A percentile compares a stretch with the other conserved stretches of the same genome.
Evolutionary conservation across 208 protist genomes (phyloP).

Genomic region (Acanthamoeba pearcei): DNA sequence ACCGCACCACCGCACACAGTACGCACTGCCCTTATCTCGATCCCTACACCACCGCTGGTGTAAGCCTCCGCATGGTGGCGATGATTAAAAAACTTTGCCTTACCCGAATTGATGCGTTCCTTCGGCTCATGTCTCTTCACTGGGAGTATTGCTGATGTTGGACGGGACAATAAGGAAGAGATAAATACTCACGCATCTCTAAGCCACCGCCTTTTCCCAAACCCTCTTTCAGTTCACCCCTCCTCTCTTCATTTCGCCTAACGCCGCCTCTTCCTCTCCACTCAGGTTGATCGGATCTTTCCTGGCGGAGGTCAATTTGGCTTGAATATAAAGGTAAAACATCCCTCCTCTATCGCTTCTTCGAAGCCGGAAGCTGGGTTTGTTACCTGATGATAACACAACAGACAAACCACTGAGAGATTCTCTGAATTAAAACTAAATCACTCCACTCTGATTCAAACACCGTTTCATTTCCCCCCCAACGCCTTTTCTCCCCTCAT

Average conservation of each 20-base stretch:
- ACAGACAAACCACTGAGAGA: constrained; percentile 27
- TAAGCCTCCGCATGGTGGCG: neutral
- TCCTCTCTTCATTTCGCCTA: too few species aligned
- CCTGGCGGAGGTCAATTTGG: too few species aligned
- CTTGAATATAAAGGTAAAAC: too few species aligned
- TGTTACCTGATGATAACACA: neutral
- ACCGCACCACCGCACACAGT: too few species aligned
- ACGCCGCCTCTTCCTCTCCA: too few species aligned
- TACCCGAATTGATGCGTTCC: constrained; percentile 39
- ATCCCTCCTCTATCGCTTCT: too few species aligned
- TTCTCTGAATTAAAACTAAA: neutral
- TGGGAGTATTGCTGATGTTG: constrained; percentile 25
- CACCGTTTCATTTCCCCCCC: neutral
- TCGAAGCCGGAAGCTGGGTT: neutral
- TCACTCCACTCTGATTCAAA: constrained; percentile 20
- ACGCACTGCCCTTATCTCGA: neutral
- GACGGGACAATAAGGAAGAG: constrained; percentile 37
- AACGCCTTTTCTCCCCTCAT: neutral
- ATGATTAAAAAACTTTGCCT: constrained; percentile 49
- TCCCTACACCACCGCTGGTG: neutral
- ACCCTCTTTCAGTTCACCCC: neutral
- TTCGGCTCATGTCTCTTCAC: constrained; percentile 16
- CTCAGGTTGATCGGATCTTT: neutral
- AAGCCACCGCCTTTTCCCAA: neutral
- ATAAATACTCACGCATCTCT: constrained; percentile 37